phyloP scores from a whole-genome alignment of 192 early-diverging fungal species.

The Linderina pennispora region DNA sequence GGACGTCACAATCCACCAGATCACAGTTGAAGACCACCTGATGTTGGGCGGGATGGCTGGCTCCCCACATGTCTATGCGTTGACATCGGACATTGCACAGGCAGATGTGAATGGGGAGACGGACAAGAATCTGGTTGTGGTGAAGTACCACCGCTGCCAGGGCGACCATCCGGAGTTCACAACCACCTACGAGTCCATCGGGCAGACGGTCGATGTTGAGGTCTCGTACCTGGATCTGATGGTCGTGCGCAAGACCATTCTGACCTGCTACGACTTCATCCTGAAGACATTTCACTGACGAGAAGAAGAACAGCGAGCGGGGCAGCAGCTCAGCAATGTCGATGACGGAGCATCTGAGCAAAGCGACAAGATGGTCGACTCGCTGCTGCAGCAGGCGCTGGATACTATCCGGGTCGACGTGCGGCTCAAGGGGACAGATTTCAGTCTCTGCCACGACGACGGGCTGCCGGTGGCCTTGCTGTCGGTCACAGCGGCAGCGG shows the following conservation, averaged over 20 bases:
- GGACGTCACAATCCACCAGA: slow-evolving; percentile 67
- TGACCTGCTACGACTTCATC: slow-evolving; percentile 81
- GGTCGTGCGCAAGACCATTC: slow-evolving; percentile 75
- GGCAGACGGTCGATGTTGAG: slow-evolving; percentile 75
- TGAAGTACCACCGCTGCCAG: slow-evolving; percentile 70
- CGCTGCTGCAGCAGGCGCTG: slow-evolving; percentile 40
- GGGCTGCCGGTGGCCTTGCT: slow-evolving; percentile 61
- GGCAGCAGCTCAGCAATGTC: slow-evolving; percentile 4
- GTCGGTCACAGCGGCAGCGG: slow-evolving; percentile 64
- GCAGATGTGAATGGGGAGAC: slow-evolving; percentile 43
- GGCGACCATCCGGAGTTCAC: slow-evolving; percentile 65
- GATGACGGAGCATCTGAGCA: background rate
- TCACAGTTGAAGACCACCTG: slow-evolving; percentile 67
- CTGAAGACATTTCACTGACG: slow-evolving; percentile 64
- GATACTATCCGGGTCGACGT: slow-evolving; percentile 72
- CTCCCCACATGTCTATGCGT: slow-evolving; percentile 25
- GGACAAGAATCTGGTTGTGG: slow-evolving; percentile 57
- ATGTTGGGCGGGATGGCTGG: background rate
- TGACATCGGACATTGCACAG: slow-evolving; percentile 46
- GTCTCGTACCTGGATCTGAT: slow-evolving; percentile 75
- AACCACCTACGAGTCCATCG: slow-evolving; percentile 66
- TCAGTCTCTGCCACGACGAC: slow-evolving; percentile 79
- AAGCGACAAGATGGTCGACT: slow-evolving; percentile 8
- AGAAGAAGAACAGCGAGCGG: slow-evolving; percentile 15
- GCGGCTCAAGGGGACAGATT: slow-evolving; percentile 69